Evolutionary conservation across 192 early-diverging fungal genomes (phyloP), one percentile per base, ranked within the genome.

Genomic region (Backusella sp.): DNA sequence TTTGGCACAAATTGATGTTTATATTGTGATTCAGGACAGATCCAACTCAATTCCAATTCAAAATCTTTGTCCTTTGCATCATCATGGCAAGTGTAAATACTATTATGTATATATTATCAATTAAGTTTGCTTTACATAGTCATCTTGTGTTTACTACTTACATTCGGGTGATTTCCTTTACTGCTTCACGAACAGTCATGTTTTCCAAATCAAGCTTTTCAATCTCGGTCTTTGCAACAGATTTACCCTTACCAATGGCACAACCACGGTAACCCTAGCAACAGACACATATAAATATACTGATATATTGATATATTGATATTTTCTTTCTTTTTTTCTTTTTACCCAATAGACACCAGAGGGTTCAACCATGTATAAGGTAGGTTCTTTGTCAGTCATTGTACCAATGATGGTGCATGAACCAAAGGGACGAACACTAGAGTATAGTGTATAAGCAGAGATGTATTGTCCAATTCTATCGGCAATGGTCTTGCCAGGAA

Each of bases 51-150:
- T 84, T 99, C 98, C 28, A 99, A 90, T 85, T 99, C 97, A 91
- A 98, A 99, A 73, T 96, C 94, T 87, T 98, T 98, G 86, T 99
- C 98, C 84, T 99, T 99, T 68, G 94, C 90, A 36, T 98, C 96
- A 81, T 98, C 98, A 77, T 98, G 96, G 46, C 94, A 94, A 42
- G 92, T 86, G 82, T 99, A 93, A 73, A 99, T 97, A 74, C 94
- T 96, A 84, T 14, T 70, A 3, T 32, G 3, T 3, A 32, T 32
- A 32, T 3, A 32, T 32, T 32, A 32, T 32, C 32, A 32, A 32
- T 32, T 3, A 32, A 32, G 32, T 32, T 32, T 32, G 17, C 9
- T 44, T 14, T 44, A 1, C 1, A 44, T 44, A 14, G 14, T 14
- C 3, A 44, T 17, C 6, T 52, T 9, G 52, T 72, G 8, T 74